Evolutionary conservation across 805 yeast genomes (phyloP), one percentile per base, ranked within the genome.

Genomic region (Ogataea nitratoaversa): DNA sequence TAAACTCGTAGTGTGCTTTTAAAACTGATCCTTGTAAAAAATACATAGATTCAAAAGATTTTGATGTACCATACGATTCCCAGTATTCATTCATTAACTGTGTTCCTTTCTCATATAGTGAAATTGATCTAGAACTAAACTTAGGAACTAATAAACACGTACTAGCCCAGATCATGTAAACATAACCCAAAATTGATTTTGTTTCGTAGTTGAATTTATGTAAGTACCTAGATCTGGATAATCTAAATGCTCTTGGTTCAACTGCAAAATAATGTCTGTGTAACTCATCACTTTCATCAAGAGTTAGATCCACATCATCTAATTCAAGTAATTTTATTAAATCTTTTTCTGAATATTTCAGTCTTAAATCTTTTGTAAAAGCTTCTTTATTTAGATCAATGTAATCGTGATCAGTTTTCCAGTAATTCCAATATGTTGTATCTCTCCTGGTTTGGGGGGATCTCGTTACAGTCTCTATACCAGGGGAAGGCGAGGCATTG

Each of bases 1-100:
- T 42, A 30, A 50, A 58, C 42, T 60, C 62, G 43, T 47, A 53
- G 22, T 46, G 43, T 1, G 60, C 46, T 36, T 59, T 58, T n/a
- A 46, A 30, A 11, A 49, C 43, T 9, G 57, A 32, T 8, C 52
- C 43, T 42, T 60, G 62, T 19, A 60, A 36, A 36, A 53, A 56
- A 32, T 51, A 49, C 43, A 59, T 30, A 20, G 48, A 35, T 34
- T 49, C 54, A 7, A 56, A 34, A 16, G 47, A 49, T 11, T 40
- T 32, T 3, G 41, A 39, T 33, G 37, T 43, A 20, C 39, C 36
- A 20, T 43, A 37, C 1, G 44, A 35, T 19, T 49, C 47, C 56
- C 54, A 54, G 40, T 46, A 51, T 8, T 42, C 28, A 13, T 41
- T 47, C 34, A 50, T 24, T 25, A 53, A 41, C 3, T 28, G 19